Base-by-base conservation (phyloP, 768 basidiomycete species). In the Termitomyces sp. region DNA sequence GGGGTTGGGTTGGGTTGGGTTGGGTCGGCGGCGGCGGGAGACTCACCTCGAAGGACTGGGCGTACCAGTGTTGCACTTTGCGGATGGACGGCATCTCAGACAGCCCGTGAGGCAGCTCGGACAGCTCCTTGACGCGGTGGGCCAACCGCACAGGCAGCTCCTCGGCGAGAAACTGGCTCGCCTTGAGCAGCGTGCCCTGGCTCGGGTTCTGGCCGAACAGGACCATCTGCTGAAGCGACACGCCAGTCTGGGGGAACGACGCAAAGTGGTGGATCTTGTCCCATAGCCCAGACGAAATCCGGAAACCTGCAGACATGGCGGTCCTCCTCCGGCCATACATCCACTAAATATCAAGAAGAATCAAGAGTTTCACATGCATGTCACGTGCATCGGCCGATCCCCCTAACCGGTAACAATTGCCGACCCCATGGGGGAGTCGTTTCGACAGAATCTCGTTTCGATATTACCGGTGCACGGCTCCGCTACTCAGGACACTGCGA, bases 1-100 rank as follows among this genome's bases (percentile, higher is more conserved):
- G 44, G 24, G 37, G 47, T 47, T 20, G 24, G 22, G 52, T 47
- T 52, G 37, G 52, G 27, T 41, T 26, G 31, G 37, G 16, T 4
- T 3, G 16, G 37, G 16, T 0, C 9, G 16, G 16, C 3, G 16
- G 8, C 2, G 26, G 2, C 3, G 14, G 5, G 22, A 0, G 8
- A 26, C 22, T 2, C 5, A 95, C 96, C 82, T 98, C 92, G 71
- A 99, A 98, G 16, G 91, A 93, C 76, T 98, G 93, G 0, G 96
- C 96, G 71, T 99, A 99, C 97, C 97, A 99, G 66, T 96, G 88
- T 76, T 94, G 95, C 59, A 99, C 92, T 68, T 91, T 94, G 57
- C 86, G 84, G 62, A 99, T 98, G 39, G 89, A 90, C 0, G 88
- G 85, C 96, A 97, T 97, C 46, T 83, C 82, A 64, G 86, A 87